Evolutionary conservation across 768 basidiomycete species (phyloP), one percentile per base, ranked within the genome.

Genomic region (Serendipita vermifera): DNA sequence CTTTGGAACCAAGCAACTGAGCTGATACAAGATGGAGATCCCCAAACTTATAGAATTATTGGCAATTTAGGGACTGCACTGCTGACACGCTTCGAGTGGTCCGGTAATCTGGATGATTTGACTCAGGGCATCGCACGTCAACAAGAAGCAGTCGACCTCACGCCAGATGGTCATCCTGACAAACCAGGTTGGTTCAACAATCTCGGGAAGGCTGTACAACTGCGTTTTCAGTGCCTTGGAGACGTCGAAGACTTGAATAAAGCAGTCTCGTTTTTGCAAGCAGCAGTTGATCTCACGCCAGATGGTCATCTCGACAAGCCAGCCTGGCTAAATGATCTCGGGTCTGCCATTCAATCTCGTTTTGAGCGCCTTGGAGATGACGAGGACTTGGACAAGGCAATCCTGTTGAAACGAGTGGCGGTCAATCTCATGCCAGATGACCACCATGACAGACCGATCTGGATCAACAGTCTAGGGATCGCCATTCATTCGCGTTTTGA

Each of bases 311-410:
- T 24, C n/a, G 27, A 55, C 15, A 59, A 43, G 38, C 54, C 59
- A 5, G n/a, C 9, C 5, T 41, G 22, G 20, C 24, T 60, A 15
- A 39, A n/a, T n/a, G 59, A 59, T 24, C 59, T 60, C 4, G 59
- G 59, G 2, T 59, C 6, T 27, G 15, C 3, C 31, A 36, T 55
- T 24, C 17, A 14, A 7, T 36, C 5, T 17, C 59, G 59, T 15
- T 60, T 60, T 43, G 59, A 60, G 36, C 53, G 38, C 11, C 17
- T 60, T 5, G 59, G 54, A n/a, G 51, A 60, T 3, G 7, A 59
- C 2, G 17, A 5, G 11, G 59, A 60, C 53, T 36, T 60, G 20
- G 59, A 60, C 15, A 38, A 55, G 9, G 58, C 58, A 27, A 58
- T 36, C 38, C 20, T 29, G 3, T 13, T 39, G 13, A 17, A 29